Evolutionary conservation across 176 grass and related monocot genomes (phyloP), one percentile per base, ranked within the genome.

Genomic region (Olyra latifolia): DNA sequence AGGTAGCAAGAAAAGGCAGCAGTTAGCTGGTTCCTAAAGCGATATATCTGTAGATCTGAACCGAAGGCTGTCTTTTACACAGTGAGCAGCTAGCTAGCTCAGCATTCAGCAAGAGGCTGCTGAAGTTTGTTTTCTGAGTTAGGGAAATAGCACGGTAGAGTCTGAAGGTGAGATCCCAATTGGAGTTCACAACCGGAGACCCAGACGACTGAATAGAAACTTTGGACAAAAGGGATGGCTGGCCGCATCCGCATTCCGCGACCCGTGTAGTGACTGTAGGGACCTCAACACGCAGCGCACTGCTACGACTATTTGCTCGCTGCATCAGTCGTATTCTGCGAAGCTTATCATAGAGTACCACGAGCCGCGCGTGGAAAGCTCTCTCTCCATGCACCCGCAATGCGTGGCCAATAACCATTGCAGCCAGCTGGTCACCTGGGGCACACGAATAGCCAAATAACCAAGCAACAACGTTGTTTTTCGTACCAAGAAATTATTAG

Each of bases 141-240:
- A 10, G 46, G 70, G 10, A 38, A 74, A 19, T 60, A 61, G 16
- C 48, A 4, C 8, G 58, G 20, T 19, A 13, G 19, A 13, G 7
- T 52, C 71, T 54, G 35, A 4, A 13, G 48, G 35, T 49, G 40
- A 78, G 41, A 66, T 83, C 47, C 74, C 86, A 2, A n/a, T 11
- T 54, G 46, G 27, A 58, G 74, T 83, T 73, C 30, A 60, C 27
- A 84, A 74, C 50, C 17, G 49, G 50, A 78, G 73, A 73, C 15
- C 42, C 44, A 9, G 57, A 71, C 22, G 29, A 43, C 35, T 49
- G n/a, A 58, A 63, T 57, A 41, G 47, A 62, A 77, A 42, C 68
- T 82, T 76, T 79, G 68, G 49, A 68, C 68, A 59, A 50, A 74
- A 73, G 10, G 56, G 29, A 10, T 22, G 44, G 47, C 59, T 80